phyloP scores from a whole-genome alignment of 306 rosid genomes.

The Vachellia collinsii region DNA sequence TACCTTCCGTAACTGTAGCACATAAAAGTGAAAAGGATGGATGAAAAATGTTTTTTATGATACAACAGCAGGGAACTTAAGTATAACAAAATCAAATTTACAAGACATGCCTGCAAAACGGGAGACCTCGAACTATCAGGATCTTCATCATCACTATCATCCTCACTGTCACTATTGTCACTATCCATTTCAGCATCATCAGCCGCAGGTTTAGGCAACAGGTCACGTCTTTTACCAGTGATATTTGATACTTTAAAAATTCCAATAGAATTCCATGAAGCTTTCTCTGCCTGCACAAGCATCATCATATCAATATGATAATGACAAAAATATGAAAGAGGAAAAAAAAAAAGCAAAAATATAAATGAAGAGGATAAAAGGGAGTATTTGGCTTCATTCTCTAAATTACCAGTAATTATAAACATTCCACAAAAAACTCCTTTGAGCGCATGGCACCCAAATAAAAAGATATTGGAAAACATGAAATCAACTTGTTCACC shows the following conservation, averaged over 20 bases:
- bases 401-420: background rate
- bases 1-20: conserved; percentile 77
- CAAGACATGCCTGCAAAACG: conserved; percentile 64
- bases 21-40: conserved; percentile 41
- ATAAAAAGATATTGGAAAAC: background rate
- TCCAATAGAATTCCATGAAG: conserved; percentile 83
- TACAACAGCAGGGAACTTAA: conserved; percentile 25
- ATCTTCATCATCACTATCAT: conserved; percentile 63
- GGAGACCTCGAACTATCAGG: conserved; percentile 50
- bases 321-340: background rate
- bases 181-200: conserved; percentile 67
- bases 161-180: conserved; percentile 75
- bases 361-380: conserved; percentile 19
- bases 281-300: conserved; percentile 95
- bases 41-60: background rate
- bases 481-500: conserved; percentile 8
- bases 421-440: background rate
- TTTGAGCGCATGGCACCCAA: background rate
- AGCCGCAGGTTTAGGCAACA: conserved; percentile 56
- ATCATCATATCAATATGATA: conserved; percentile 27
- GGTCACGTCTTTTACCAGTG: conserved; percentile 84
- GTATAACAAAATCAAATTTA: conserved; percentile 17
- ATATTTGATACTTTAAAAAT: conserved; percentile 81
- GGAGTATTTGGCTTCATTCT: background rate
- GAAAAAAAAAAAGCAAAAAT: conserved; percentile 24